These are phyloP conservation scores for Closterium sp. DNA, from an alignment of 139 green algal species.

Conservation along the genomic window DNA sequence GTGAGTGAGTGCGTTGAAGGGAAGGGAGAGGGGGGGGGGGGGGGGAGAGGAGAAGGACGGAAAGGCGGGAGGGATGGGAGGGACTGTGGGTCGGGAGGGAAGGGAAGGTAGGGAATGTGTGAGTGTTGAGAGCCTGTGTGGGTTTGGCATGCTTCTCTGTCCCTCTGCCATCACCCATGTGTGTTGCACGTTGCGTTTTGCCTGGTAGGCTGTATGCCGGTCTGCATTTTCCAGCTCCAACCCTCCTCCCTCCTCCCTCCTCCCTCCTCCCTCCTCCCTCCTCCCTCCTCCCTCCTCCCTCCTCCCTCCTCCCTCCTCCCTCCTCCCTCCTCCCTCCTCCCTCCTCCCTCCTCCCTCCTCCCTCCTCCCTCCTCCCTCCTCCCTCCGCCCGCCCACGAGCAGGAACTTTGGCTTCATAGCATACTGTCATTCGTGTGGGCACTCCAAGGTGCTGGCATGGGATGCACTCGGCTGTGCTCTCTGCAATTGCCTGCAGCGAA, in stretches of 20 bases:
- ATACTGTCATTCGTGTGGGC: slow-evolving; percentile 31
- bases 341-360: not conserved
- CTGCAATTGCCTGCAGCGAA: not conserved
- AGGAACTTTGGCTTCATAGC: slow-evolving; percentile 43
- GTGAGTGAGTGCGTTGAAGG: slow-evolving; percentile 6
- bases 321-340: too few relatives aligned
- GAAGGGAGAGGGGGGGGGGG: too few relatives aligned
- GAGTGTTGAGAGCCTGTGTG: not conserved
- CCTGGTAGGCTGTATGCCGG: too few relatives aligned
- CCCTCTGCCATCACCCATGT: not conserved
- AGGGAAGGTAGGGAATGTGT: not conserved
- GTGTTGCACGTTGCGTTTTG: not conserved
- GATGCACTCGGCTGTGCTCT: slow-evolving; percentile 17
- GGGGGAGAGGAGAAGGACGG: not conserved
- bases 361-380: not conserved
- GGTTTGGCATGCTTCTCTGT: not conserved
- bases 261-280: not conserved
- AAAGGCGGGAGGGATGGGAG: not conserved
- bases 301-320: not conserved
- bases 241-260: too few relatives aligned
- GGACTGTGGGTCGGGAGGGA: not conserved
- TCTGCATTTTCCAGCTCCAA: too few relatives aligned
- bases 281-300: not conserved
- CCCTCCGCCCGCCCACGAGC: not conserved
- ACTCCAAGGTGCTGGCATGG: slow-evolving; percentile 19